These are phyloP conservation scores for Candida albicans DNA, from an alignment of 1,139 yeast genomes.

Conservation along the genomic window DNA sequence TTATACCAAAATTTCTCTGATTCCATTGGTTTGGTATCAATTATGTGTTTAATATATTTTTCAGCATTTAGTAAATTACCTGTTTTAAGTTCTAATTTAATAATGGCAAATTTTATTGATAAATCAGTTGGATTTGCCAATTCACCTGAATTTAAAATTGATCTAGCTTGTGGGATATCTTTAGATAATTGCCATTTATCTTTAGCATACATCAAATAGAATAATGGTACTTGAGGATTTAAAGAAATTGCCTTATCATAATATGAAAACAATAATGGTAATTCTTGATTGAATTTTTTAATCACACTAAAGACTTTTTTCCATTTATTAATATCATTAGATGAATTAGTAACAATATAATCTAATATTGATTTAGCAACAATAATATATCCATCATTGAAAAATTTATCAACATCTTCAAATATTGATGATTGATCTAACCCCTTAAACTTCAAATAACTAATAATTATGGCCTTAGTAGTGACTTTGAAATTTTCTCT, in stretches of 20 bases:
- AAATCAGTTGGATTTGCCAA: conserved; percentile 32
- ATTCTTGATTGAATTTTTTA: conserved; percentile 26
- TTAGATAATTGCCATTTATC: conserved; percentile 56
- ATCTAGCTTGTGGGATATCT: conserved; percentile 53
- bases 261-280: conserved; percentile 31
- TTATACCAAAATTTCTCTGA: conserved; percentile 62
- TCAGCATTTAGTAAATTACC: conserved; percentile 40
- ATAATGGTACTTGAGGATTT: conserved; percentile 49
- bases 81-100: conserved; percentile 58
- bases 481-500: conserved; percentile 35
- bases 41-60: conserved; percentile 28
- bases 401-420: conserved; percentile 39
- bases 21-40: conserved; percentile 26
- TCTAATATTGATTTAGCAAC: conserved; percentile 51
- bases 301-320: conserved; percentile 48
- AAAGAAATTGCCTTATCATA: conserved; percentile 52
- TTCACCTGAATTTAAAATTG: conserved; percentile 31
- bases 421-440: not conserved
- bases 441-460: conserved; percentile 16
- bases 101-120: conserved; percentile 68
- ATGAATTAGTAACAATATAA: conserved; percentile 45
- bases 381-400: conserved; percentile 24
- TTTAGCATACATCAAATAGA: conserved; percentile 71
- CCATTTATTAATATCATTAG: conserved; percentile 59
- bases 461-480: conserved; percentile 37